Evolutionary conservation across 768 basidiomycete genomes (phyloP).

Genomic region (Tulasnella sp.): DNA sequence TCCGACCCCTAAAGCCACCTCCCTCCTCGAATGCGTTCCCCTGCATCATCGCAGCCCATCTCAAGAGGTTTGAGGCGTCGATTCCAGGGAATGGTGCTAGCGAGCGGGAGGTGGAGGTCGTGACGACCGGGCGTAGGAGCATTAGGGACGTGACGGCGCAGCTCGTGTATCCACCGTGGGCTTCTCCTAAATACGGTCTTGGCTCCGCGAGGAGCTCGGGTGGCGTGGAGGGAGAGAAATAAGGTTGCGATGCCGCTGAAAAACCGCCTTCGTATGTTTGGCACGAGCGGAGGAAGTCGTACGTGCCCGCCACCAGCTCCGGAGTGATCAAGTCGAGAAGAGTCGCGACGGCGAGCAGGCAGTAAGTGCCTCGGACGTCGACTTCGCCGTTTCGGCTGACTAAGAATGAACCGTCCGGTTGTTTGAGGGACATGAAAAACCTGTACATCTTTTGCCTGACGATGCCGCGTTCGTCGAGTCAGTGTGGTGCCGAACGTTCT

Average conservation of each 20-base stretch:
- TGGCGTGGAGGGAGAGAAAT: conserved; percentile 47
- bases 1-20: conserved; percentile 90
- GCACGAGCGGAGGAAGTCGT: conserved; percentile 74
- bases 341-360: conserved; percentile 80
- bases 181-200: conserved; percentile 86
- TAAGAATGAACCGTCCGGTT: conserved; percentile 89
- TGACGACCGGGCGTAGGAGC: conserved; percentile 62
- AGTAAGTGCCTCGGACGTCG: conserved; percentile 96
- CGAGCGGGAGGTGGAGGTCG: not conserved
- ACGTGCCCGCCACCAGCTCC: conserved; percentile 74
- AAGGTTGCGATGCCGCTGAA: conserved; percentile 74
- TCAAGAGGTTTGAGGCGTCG: conserved; percentile 31
- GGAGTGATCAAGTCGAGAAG: conserved; percentile 88
- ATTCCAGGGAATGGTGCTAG: conserved; percentile 15
- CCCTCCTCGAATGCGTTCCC: conserved; percentile 73
- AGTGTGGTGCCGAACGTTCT: not conserved
- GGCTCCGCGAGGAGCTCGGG: conserved; percentile 41
- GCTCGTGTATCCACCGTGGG: conserved; percentile 97
- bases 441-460: conserved; percentile 74
- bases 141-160: conserved; percentile 88
- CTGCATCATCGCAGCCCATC: conserved; percentile 60
- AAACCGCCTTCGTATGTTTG: conserved; percentile 99
- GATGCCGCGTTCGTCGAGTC: not conserved
- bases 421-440: conserved; percentile 91
- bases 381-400: conserved; percentile 89